Conservation (phyloP, 176 grass and related monocot species). For the Melocanna baccifera region DNA sequence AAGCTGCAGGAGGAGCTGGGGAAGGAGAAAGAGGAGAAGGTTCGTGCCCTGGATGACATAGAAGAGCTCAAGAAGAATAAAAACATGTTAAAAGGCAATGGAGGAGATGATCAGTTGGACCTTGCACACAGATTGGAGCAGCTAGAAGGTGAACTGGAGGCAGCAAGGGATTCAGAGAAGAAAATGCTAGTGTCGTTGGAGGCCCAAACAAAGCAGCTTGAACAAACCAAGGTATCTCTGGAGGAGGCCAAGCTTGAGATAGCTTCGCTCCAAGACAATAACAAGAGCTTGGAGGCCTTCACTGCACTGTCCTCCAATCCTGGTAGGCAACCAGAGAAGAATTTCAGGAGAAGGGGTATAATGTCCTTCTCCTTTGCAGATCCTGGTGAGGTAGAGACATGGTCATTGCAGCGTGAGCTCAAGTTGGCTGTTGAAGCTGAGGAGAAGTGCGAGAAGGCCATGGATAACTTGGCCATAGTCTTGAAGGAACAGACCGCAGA, state of each 20-base stretch:
- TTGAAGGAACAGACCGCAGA: slow-evolving; percentile 63
- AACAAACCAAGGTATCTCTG: slow-evolving; percentile 71
- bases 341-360: slow-evolving; percentile 40
- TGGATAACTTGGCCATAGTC: slow-evolving; percentile 80
- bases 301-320: slow-evolving; percentile 14
- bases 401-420: slow-evolving; percentile 60
- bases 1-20: slow-evolving; percentile 67
- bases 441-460: slow-evolving; percentile 87
- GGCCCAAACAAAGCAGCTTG: slow-evolving; percentile 65
- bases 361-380: slow-evolving; percentile 43
- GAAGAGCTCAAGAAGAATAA: slow-evolving; percentile 37
- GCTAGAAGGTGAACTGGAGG: slow-evolving; percentile 56
- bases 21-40: slow-evolving; percentile 63
- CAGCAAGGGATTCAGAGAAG: slow-evolving; percentile 69
- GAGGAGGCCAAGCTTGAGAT: slow-evolving; percentile 80
- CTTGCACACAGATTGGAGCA: slow-evolving; percentile 41
- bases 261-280: slow-evolving; percentile 47
- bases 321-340: slow-evolving; percentile 26
- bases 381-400: slow-evolving; percentile 44
- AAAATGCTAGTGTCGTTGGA: slow-evolving; percentile 56
- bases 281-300: slow-evolving; percentile 29
- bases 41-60: slow-evolving; percentile 44
- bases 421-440: slow-evolving; percentile 70
- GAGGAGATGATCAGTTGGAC: slow-evolving; percentile 16
- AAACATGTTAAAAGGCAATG: slow-evolving; percentile 32